Evolutionary conservation across 2,329 filamentous ascomycete genomes (phyloP).

Genomic region (Cercospora zeae-maydis): DNA sequence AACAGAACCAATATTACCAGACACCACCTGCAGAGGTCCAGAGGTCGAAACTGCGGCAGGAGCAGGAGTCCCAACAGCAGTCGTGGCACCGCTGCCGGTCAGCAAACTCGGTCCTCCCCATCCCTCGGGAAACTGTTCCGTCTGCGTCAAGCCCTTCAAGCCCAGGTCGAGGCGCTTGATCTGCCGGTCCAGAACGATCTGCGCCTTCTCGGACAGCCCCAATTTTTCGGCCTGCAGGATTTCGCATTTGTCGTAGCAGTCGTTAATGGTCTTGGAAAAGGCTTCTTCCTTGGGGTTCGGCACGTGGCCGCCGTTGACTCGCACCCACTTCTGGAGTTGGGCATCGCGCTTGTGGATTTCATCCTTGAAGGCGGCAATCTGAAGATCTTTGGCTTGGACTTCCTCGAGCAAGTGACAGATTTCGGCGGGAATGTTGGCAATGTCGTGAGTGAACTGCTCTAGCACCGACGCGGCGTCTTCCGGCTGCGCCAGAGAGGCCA

Average conservation of each 20-base stretch:
- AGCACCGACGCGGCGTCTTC: slow-evolving; percentile 68
- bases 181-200: slow-evolving; percentile 61
- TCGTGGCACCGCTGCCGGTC: slow-evolving; percentile 37
- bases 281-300: slow-evolving; percentile 71
- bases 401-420: slow-evolving; percentile 81
- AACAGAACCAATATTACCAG: slow-evolving; percentile 49
- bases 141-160: slow-evolving; percentile 56
- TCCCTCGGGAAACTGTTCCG: slow-evolving; percentile 58
- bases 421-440: slow-evolving; percentile 76
- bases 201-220: slow-evolving; percentile 61
- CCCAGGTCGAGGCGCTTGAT: slow-evolving; percentile 62
- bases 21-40: slow-evolving; percentile 53
- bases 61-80: slow-evolving; percentile 31
- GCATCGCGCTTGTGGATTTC: slow-evolving; percentile 69
- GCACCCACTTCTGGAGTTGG: slow-evolving; percentile 78
- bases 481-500: slow-evolving; percentile 41
- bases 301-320: slow-evolving; percentile 68
- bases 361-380: slow-evolving; percentile 65
- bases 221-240: slow-evolving; percentile 73
- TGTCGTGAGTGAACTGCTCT: slow-evolving; percentile 73
- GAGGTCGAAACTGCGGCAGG: slow-evolving; percentile 43
- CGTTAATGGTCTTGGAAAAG: slow-evolving; percentile 62
- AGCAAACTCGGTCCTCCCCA: slow-evolving; percentile 59
- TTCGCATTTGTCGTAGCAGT: slow-evolving; percentile 66
- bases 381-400: slow-evolving; percentile 73